Percentiles rank a stretch among this genome's conserved stretches.
phyloP scores from a whole-genome alignment of 768 basidiomycete species.

The Rickenella mellea region DNA sequence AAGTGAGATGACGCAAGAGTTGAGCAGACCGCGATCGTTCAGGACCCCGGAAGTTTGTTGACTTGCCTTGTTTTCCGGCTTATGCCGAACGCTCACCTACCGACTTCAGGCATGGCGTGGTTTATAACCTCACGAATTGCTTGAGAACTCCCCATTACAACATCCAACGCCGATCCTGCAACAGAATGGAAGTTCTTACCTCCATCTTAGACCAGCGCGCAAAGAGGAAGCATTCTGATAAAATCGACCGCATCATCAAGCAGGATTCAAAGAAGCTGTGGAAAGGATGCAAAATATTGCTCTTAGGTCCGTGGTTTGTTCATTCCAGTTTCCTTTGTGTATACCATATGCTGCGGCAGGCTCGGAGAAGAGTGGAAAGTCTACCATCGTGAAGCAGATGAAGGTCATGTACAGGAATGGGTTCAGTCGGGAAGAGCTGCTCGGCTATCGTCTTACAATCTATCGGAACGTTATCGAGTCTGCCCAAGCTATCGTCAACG shows the following conservation, averaged over 20 bases:
- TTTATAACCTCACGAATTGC: too few relatives aligned
- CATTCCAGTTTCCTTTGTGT: too few relatives aligned
- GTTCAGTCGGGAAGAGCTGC: slow-evolving; percentile 69
- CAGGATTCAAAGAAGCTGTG: slow-evolving; percentile 76
- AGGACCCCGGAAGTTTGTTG: too few relatives aligned
- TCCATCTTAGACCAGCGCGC: slow-evolving; percentile 41
- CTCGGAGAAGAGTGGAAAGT: slow-evolving; percentile 91
- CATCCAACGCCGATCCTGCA: too few relatives aligned
- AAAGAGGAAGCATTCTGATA: slow-evolving; percentile 54
- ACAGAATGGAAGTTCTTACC: too few relatives aligned
- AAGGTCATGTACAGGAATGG: slow-evolving; percentile 96
- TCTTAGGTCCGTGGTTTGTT: slow-evolving; percentile 76
- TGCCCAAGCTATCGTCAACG: slow-evolving; percentile 75
- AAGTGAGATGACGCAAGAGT: too few relatives aligned
- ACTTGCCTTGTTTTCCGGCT: too few relatives aligned
- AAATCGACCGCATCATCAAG: slow-evolving; percentile 77
- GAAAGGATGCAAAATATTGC: slow-evolving; percentile 85
- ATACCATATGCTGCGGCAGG: too few relatives aligned
- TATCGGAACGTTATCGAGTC: slow-evolving; percentile 85
- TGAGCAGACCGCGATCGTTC: too few relatives aligned
- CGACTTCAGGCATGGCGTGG: too few relatives aligned
- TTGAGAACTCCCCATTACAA: too few relatives aligned
- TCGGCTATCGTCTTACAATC: slow-evolving; percentile 70
- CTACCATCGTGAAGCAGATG: slow-evolving; percentile 97
- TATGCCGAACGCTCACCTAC: too few relatives aligned